Conservation (phyloP, 164 flowering plant species). For the Stephania yunnanensis region DNA sequence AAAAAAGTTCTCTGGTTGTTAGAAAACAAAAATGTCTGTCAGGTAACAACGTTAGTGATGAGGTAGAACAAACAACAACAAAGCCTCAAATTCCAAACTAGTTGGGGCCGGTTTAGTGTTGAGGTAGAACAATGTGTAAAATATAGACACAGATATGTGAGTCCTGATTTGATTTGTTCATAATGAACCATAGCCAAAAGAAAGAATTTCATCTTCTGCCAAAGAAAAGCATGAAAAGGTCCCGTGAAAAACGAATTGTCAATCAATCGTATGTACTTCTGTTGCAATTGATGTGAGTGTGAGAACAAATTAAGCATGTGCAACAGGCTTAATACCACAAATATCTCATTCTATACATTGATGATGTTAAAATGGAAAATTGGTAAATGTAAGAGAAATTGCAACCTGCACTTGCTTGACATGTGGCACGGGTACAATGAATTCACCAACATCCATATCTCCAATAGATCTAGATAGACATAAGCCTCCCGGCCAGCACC, state of each 20-base stretch:
- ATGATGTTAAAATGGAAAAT: background rate
- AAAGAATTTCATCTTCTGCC: no score
- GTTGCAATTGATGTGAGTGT: background rate
- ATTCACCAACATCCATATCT: constrained; percentile 18
- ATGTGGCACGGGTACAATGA: constrained; percentile 15
- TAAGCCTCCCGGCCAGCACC: constrained; percentile 16
- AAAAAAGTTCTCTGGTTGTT: background rate
- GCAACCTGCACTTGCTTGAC: constrained; percentile 15
- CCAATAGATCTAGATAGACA: constrained; percentile 18
- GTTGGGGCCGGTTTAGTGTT: background rate
- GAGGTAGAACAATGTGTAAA: background rate
- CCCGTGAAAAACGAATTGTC: background rate
- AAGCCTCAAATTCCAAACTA: background rate
- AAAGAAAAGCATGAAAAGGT: no score
- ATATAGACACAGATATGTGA: background rate
- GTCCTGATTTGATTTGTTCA: background rate
- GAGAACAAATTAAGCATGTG: background rate
- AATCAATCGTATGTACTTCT: background rate
- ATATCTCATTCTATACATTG: background rate
- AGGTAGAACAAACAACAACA: no score
- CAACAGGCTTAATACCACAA: background rate
- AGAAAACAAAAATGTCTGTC: background rate
- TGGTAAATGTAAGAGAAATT: background rate
- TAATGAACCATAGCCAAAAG: background rate
- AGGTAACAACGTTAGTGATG: no score